These are phyloP conservation scores for Vaccinium vitisidaea DNA, from an alignment of 148 eudicot genomes.

Conservation along the genomic window DNA sequence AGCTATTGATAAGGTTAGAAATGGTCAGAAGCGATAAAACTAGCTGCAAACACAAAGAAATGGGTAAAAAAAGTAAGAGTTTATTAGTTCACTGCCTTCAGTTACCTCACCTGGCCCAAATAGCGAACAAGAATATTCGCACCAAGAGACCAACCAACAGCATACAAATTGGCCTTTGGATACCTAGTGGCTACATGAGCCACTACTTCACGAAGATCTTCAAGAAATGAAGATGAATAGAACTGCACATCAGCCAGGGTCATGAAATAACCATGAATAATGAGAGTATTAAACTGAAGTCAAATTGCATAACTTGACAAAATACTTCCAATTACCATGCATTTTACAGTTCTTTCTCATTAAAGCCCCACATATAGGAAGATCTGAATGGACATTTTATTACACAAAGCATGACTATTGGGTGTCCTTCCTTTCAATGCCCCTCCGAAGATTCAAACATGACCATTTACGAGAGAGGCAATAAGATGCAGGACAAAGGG, in stretches of 20 bases:
- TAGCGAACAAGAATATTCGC: slow-evolving; percentile 90
- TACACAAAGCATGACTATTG: background rate
- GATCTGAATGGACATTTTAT: background rate
- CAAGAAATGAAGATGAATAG: slow-evolving; percentile 88
- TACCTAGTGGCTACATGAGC: slow-evolving; percentile 62
- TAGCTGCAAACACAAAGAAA: background rate
- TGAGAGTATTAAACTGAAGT: background rate
- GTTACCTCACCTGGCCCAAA: slow-evolving; percentile 65
- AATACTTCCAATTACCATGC: background rate
- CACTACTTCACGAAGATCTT: slow-evolving; percentile 79
- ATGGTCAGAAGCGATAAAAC: background rate
- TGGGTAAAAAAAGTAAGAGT: background rate
- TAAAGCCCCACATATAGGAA: background rate
- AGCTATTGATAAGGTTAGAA: background rate
- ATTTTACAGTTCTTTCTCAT: background rate
- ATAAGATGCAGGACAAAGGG: background rate
- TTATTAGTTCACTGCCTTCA: background rate
- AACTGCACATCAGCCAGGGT: slow-evolving; percentile 50
- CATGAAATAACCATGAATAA: background rate
- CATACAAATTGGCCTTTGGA: slow-evolving; percentile 75
- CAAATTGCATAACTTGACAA: background rate
- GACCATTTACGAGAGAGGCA: background rate
- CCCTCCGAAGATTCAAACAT: background rate
- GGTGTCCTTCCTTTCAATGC: background rate
- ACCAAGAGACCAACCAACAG: slow-evolving; percentile 90